A percentile compares a stretch with the other conserved stretches of the same genome.
Conservation (phyloP, 257 asterid genomes). For the Lycium barbarum region DNA sequence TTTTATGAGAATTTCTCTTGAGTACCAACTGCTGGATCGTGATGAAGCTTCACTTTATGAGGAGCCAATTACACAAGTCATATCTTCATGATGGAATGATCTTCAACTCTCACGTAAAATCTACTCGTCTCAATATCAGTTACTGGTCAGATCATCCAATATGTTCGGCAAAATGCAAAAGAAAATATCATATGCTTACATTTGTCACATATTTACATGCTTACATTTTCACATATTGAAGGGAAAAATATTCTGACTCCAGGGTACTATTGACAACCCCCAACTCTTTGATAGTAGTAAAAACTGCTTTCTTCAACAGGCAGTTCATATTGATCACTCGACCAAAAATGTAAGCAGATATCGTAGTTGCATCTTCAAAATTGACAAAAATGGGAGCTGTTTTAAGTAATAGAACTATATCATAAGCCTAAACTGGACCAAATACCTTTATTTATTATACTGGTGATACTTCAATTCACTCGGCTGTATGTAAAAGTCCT, state of each 20-base stretch:
- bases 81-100: neutral
- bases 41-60: neutral
- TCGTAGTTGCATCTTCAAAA: neutral
- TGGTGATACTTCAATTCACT: conserved; percentile 7
- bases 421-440: neutral
- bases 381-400: neutral
- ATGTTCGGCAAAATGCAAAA: neutral
- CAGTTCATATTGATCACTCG: neutral
- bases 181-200: neutral
- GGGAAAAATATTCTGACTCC: neutral
- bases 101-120: neutral
- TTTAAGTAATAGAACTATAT: neutral
- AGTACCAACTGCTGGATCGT: neutral
- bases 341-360: neutral
- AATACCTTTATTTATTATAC: conserved; percentile 10
- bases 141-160: neutral
- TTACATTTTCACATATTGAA: neutral
- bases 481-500: neutral
- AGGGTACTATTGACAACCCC: neutral
- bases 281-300: neutral
- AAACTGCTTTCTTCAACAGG: neutral
- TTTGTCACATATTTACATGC: neutral
- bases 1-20: no score
- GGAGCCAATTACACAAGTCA: neutral
- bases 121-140: neutral